phyloP scores from a whole-genome alignment of 108 stramenopile species.

The Chaetoceros muelleri region DNA sequence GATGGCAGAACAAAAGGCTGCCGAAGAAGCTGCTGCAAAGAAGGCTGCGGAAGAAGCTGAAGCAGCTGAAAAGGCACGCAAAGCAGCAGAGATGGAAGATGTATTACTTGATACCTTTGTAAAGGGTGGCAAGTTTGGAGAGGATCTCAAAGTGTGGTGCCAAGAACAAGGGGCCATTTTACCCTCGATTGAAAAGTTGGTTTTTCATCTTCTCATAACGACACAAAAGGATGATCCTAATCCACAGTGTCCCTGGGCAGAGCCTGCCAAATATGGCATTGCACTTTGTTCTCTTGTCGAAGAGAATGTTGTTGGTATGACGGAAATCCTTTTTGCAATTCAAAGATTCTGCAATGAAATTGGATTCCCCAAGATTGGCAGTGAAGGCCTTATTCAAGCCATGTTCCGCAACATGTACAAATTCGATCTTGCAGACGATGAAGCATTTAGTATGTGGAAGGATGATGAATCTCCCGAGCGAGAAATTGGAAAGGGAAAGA shows the following conservation, averaged over 20 bases:
- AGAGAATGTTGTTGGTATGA: slow-evolving; percentile 57
- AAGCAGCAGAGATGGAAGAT: slow-evolving; percentile 19
- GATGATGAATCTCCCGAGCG: slow-evolving; percentile 71
- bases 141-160: slow-evolving; percentile 62
- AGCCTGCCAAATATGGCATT: slow-evolving; percentile 43
- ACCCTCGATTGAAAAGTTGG: slow-evolving; percentile 50
- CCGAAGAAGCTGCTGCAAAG: slow-evolving; percentile 22
- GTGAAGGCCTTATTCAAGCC: slow-evolving; percentile 63
- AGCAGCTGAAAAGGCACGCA: slow-evolving; percentile 17
- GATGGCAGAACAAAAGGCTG: slow-evolving; percentile 22
- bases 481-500: slow-evolving; percentile 54
- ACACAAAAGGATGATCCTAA: slow-evolving; percentile 57
- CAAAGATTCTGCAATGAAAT: slow-evolving; percentile 64
- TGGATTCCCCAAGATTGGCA: slow-evolving; percentile 78
- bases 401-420: slow-evolving; percentile 88
- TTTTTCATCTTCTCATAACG: slow-evolving; percentile 49
- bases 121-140: slow-evolving; percentile 55
- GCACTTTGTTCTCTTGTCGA: slow-evolving; percentile 57
- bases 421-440: slow-evolving; percentile 66
- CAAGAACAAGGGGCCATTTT: slow-evolving; percentile 26
- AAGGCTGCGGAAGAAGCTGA: slow-evolving; percentile 22
- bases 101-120: slow-evolving; percentile 46
- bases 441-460: slow-evolving; percentile 71
- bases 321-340: slow-evolving; percentile 69
- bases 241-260: slow-evolving; percentile 68